Conservation (phyloP, 106 monocot species). For the Allium cepa region DNA sequence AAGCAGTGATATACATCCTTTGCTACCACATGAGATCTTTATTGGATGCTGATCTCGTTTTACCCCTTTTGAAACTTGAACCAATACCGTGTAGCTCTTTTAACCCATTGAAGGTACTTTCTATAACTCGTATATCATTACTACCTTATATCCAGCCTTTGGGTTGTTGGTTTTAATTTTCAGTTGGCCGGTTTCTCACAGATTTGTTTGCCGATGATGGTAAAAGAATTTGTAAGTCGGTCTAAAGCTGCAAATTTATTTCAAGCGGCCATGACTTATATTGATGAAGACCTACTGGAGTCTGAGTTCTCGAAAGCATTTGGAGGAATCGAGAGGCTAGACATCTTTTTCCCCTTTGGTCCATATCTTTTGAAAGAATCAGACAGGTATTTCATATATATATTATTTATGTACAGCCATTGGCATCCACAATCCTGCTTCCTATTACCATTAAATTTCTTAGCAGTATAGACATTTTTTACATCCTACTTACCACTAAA, state of each 20-base stretch:
- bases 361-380: conserved; percentile 85
- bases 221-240: conserved; percentile 74
- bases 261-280: conserved; percentile 16
- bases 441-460: too few species aligned
- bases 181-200: conserved; percentile 8
- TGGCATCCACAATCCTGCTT: too few species aligned
- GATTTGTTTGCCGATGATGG: conserved; percentile 89
- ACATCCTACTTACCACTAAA: too few species aligned
- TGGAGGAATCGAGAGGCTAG: conserved; percentile 52
- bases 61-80: conserved; percentile 36
- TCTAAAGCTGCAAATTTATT: conserved; percentile 58
- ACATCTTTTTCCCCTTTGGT: conserved; percentile 95
- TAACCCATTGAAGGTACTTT: conserved; percentile 68
- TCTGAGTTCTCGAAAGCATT: conserved; percentile 51
- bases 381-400: conserved; percentile 47
- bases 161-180: too few species aligned
- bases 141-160: too few species aligned
- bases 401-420: too few species aligned
- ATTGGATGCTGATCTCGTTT: conserved; percentile 55
- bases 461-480: too few species aligned
- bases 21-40: conserved; percentile 82
- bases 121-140: too few species aligned
- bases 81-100: conserved; percentile 42
- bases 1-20: conserved; percentile 93
- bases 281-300: conserved; percentile 33